phyloP scores from a whole-genome alignment of 345 rosid species.

The Linum trigynum region DNA sequence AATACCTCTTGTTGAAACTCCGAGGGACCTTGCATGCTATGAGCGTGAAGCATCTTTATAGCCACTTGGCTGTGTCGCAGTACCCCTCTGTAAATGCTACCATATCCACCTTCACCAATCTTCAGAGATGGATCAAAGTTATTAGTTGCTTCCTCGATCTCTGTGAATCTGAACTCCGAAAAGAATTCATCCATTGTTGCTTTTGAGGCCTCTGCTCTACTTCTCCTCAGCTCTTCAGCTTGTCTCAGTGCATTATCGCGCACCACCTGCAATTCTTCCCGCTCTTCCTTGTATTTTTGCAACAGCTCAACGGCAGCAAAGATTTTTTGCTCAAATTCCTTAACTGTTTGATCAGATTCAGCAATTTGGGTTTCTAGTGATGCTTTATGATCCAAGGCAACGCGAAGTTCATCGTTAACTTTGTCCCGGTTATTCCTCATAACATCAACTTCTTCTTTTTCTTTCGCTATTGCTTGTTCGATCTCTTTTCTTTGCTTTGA shows the following conservation, averaged over 20 bases:
- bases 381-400: slow-evolving; percentile 36
- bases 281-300: slow-evolving; percentile 52
- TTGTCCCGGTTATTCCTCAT: slow-evolving; percentile 37
- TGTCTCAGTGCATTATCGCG: slow-evolving; percentile 73
- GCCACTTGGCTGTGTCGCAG: slow-evolving; percentile 65
- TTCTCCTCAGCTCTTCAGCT: slow-evolving; percentile 66
- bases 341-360: slow-evolving; percentile 41
- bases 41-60: slow-evolving; percentile 54
- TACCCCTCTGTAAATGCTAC: slow-evolving; percentile 60
- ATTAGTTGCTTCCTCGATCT: slow-evolving; percentile 60
- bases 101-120: slow-evolving; percentile 94
- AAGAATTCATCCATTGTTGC: slow-evolving; percentile 39
- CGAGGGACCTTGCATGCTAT: slow-evolving; percentile 69
- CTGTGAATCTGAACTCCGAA: slow-evolving; percentile 59
- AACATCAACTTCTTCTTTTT: slow-evolving; percentile 43
- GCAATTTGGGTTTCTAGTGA: slow-evolving; percentile 42
- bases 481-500: slow-evolving; percentile 54
- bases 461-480: slow-evolving; percentile 52
- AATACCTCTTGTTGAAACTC: slow-evolving; percentile 89
- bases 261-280: slow-evolving; percentile 55
- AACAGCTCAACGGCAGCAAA: slow-evolving; percentile 66
- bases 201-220: slow-evolving; percentile 46
- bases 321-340: slow-evolving; percentile 68
- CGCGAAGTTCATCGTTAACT: slow-evolving; percentile 40
- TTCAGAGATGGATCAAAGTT: slow-evolving; percentile 56